Conservation (phyloP, 495 filamentous ascomycete species). For the Cercophora sp. region DNA sequence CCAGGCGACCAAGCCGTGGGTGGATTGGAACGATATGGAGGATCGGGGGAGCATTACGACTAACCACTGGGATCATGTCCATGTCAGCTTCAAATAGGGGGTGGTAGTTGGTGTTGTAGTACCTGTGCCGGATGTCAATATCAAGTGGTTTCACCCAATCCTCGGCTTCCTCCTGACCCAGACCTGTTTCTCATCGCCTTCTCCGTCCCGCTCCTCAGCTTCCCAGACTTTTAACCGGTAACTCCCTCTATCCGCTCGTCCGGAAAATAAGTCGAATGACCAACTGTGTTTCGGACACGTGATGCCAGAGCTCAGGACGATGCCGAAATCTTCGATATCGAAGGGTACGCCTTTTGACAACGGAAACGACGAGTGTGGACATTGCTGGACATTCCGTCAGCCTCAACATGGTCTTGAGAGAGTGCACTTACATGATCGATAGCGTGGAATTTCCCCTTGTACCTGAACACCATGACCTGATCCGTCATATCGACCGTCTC, state of each 20-base stretch:
- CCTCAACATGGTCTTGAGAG: neutral
- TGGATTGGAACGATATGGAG: conserved; percentile 38
- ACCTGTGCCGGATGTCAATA: too few species aligned
- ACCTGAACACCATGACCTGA: conserved; percentile 57
- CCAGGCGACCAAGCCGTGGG: conserved; percentile 35
- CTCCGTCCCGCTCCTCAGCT: conserved; percentile 43
- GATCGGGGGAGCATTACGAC: conserved; percentile 34
- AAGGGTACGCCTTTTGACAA: conserved; percentile 53
- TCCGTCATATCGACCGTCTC: conserved; percentile 40
- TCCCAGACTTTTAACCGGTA: conserved; percentile 59
- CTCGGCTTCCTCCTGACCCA: conserved; percentile 50
- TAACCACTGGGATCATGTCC: conserved; percentile 38
- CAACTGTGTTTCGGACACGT: conserved; percentile 59
- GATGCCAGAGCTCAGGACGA: conserved; percentile 46
- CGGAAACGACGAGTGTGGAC: conserved; percentile 56
- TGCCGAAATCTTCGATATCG: conserved; percentile 61
- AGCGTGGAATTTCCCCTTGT: conserved; percentile 54
- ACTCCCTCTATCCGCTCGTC: conserved; percentile 51
- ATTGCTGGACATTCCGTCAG: conserved; percentile 40
- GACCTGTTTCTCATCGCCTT: conserved; percentile 40
- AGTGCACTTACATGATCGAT: conserved; percentile 52
- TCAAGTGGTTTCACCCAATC: conserved; percentile 42
- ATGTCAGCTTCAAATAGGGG: conserved; percentile 24
- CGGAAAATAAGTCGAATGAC: conserved; percentile 59
- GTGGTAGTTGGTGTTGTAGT: too few species aligned